Base-by-base conservation (phyloP, 2,329 filamentous ascomycete species). In the Alternaria novae-zelandiae region DNA sequence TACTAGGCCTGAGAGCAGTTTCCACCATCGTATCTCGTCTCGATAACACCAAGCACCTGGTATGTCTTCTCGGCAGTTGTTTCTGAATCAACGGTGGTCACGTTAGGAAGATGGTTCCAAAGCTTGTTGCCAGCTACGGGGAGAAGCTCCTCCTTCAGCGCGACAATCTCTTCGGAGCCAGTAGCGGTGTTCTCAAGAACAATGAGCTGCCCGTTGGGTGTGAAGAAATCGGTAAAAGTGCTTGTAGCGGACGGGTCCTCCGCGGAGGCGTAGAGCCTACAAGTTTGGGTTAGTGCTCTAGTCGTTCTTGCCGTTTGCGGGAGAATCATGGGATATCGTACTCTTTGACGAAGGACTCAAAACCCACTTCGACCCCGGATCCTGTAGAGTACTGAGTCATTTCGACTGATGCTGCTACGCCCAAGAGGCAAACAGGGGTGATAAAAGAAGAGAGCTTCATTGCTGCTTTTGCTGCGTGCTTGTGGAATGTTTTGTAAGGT, bases 1-100 rank as follows among this genome's bases (percentile, higher is more conserved):
- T 59, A 59, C 57, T 59, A 59, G 25, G 57, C 57, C 41, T 47
- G 41, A 59, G 57, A 59, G 20, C 57, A 59, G 26, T 59, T 59
- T 41, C 57, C 57, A 13, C 57, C 57, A 17, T 59, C 57, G 45
- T 54, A 59, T 6, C 9, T 54, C 17, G 49, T 46, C 21, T 59
- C 49, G 17, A 59, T 59, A 13, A 54, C 26, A 46, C 57, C 57
- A n/a, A 59, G 57, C 26, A 59, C 57, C 57, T 59, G 49, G 12
- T 59, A 59, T 1, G 49, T 54, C 49, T 59, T 59, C 15, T 46
- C 17, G 4, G 57, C 26, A 12, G 15, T 36, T 6, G 57, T 59
- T 28, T 59, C 49, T 11, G 57, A 59, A n/a, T 41, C 26, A 6
- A 59, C 57, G 6, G 57, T 59, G 5, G 57, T 59, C 9, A 54